Evolutionary conservation across 2,329 filamentous ascomycete genomes (phyloP).

Genomic region (Curvularia sp.): DNA sequence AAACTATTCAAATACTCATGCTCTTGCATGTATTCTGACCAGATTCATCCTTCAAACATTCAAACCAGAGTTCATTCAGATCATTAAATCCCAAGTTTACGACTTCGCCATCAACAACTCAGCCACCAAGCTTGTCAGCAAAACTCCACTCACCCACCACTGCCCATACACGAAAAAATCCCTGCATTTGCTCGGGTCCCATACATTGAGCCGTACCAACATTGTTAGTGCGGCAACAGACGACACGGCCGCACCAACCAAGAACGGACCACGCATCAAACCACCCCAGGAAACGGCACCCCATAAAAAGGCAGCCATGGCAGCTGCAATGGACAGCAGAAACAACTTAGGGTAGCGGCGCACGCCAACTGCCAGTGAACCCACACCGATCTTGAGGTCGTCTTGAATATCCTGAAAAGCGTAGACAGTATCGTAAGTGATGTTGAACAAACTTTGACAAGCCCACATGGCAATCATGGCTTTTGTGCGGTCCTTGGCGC

Average conservation of each 20-base stretch:
- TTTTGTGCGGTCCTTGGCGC: constrained; percentile 4
- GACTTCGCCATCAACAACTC: constrained; percentile 7
- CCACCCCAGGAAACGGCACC: constrained; percentile 8
- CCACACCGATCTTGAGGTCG: constrained; percentile 47
- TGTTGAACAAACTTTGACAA: constrained; percentile 9
- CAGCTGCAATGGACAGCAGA: constrained; percentile 9
- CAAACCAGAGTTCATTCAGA: background rate
- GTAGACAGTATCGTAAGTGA: constrained; percentile 48
- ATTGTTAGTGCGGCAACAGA: constrained; percentile 6
- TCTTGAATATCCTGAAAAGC: constrained; percentile 43
- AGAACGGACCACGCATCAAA: constrained; percentile 2
- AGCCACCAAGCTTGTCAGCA: constrained; percentile 6
- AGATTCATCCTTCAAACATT: no score
- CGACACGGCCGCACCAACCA: constrained; percentile 2
- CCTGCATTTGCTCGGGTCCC: constrained; percentile 3
- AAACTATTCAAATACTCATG: no score
- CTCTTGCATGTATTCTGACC: no score
- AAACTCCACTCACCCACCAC: constrained; percentile 13
- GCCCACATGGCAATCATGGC: constrained; percentile 10
- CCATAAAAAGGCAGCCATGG: constrained; percentile 13
- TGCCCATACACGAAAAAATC: constrained; percentile 11
- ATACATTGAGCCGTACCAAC: constrained; percentile 5
- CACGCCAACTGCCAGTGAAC: constrained; percentile 26
- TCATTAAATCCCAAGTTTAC: background rate
- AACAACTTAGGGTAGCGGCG: constrained; percentile 7